phyloP scores from a whole-genome alignment of 78 protist genomes.

The Monosiga brevicollis region DNA sequence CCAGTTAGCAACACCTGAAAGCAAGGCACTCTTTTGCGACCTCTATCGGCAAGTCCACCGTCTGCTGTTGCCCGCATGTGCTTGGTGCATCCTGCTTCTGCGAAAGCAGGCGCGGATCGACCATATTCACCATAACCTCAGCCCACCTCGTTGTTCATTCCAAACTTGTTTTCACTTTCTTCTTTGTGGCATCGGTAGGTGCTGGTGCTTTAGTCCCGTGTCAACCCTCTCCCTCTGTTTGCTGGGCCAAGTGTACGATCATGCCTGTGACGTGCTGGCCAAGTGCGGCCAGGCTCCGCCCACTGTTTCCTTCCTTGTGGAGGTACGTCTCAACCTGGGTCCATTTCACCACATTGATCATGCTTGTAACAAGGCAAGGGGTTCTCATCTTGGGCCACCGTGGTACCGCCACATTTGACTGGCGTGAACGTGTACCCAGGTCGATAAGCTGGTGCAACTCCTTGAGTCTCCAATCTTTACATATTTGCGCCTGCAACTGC shows the following conservation, averaged over 20 bases:
- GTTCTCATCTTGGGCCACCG: no score
- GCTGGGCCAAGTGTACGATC: constrained; percentile 56
- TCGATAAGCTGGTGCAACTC: constrained; percentile 85
- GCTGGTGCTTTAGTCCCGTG: constrained; percentile 67
- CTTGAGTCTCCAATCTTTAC: constrained; percentile 87
- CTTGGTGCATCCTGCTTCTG: no score
- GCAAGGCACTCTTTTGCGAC: neutral
- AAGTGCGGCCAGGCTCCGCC: constrained; percentile 57
- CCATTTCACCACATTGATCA: no score
- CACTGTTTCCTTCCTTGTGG: constrained; percentile 72
- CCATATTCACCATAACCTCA: no score
- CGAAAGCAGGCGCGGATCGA: no score
- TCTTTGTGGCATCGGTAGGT: constrained; percentile 35
- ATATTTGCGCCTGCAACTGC: constrained; percentile 57
- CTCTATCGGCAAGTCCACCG: no score
- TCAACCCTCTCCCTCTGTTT: constrained; percentile 58
- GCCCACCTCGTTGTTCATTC: no score
- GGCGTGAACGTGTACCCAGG: no score
- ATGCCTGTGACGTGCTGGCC: constrained; percentile 32
- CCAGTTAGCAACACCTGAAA: neutral
- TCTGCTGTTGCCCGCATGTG: no score
- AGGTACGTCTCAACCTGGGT: constrained; percentile 19
- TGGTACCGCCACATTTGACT: no score
- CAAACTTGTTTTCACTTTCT: no score
- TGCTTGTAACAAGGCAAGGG: no score